Evolutionary conservation across 805 yeast species (phyloP), one percentile per base, ranked within the genome.

Genomic region (Nadsonia fulvescens): DNA sequence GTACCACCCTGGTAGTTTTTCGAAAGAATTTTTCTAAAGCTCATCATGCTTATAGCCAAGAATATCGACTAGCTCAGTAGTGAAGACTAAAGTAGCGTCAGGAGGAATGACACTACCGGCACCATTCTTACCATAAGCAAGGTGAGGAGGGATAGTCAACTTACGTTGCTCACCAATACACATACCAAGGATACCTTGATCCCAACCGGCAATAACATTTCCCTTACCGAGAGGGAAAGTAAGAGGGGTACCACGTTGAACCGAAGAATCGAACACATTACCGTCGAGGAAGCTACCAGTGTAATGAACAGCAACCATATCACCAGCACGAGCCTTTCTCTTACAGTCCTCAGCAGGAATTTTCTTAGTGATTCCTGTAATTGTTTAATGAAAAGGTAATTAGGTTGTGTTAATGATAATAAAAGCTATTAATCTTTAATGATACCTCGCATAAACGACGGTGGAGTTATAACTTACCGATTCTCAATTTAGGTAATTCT

Each of bases 191-290:
- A 81, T 53, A 21, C 94, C 94, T 50, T 72, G 67, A 36, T 82
- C 95, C 94, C 94, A 82, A 32, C 95, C 94, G 33, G 59, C 44
- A 43, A 82, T 82, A 16, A 82, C 94, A 40, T 65, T 72, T 4
- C 91, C 83, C 14, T 51, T 47, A 21, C 94, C 95, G 28, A 83
- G 53, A n/a, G 51, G 51, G 50, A 82, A 82, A 21, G 59, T 46
- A 33, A 82, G 56, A 23, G 95, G 94, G 23, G 47, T 39, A 8
- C 66, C 69, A 42, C 92, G 63, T 12, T 47, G 43, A 30, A 59
- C 51, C 2, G 92, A 76, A 6, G 78, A 64, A 49, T 82, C 95
- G 43, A 82, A 83, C 4, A 61, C 68, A 5, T 66, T 55, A 3
- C 82, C 89, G 42, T 70, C 70, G 31, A 55, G 56, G 25, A 82